Evolutionary conservation across 2,329 filamentous ascomycete genomes (phyloP), one percentile per base, ranked within the genome.

Genomic region (Clathrospora elynae): DNA sequence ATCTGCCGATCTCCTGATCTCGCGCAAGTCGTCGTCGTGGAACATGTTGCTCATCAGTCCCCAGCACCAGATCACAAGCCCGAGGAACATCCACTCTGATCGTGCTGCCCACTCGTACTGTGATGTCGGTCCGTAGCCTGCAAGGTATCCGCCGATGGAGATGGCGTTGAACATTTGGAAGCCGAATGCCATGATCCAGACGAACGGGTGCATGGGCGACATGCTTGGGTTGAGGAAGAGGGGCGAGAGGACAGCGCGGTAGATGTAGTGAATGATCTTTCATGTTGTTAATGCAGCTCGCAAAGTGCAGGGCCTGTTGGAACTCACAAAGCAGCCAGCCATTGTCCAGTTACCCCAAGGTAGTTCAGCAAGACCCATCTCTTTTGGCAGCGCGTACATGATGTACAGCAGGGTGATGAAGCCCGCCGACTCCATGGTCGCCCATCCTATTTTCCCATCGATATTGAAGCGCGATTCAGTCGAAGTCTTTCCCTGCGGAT

Each of bases 401-500:
- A 86, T 83, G 73, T 96, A 96, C 41, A 93, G 70, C 45, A 96
- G 73, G 9, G 84, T 87, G 22, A 90, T 61, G 62, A 90, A 85
- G 11, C 89, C 90, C 0, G 88, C 84, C 10, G 81, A 75, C 71
- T 99, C 93, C 90, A 96, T 96, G 2, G 84, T 81, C 42, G 87
- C 79, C 93, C 93, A 99, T 44, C 83, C 90, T 51, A 89, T 75
- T 59, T 88, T 88, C 49, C 93, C 93, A 2, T 91, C 88, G n/a
- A 97, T 71, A 72, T 99, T 99, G 66, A 93, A 76, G 9, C 74
- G 74, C 59, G 86, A 90, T 3, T 78, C 64, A 12, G 84, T 79
- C 3, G 90, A 95, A 2, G 91, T 96, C 73, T 97, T 97, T 68
- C 93, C 93, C 76, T 92, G 90, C 35, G 88, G 88, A 69, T 96